phyloP scores from a whole-genome alignment of 2,329 filamentous ascomycete species.

The Fusarium lyarnte region DNA sequence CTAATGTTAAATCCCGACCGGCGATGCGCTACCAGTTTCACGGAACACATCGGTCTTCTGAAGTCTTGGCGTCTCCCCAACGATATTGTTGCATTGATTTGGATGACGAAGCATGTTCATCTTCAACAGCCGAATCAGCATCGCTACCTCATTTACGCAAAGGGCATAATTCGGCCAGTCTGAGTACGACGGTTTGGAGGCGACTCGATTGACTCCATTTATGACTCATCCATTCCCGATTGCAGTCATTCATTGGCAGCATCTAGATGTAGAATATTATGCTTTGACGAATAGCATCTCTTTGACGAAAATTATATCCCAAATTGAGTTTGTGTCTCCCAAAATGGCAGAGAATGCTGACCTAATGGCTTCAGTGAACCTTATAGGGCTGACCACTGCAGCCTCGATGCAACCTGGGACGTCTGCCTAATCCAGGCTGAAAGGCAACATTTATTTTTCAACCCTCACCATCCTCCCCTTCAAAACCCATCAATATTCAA shows the following conservation, averaged over 20 bases:
- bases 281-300: neutral
- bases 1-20: fast-evolving
- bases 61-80: fast-evolving
- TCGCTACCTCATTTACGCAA: fast-evolving
- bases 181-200: neutral
- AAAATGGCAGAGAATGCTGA: neutral
- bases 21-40: fast-evolving
- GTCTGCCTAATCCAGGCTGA: constrained; percentile 24
- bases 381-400: neutral
- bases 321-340: neutral
- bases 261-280: fast-evolving
- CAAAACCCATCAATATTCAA: neutral
- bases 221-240: neutral
- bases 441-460: neutral
- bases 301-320: neutral
- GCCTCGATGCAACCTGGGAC: neutral
- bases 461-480: neutral
- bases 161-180: neutral
- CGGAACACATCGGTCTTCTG: fast-evolving
- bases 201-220: neutral
- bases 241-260: fast-evolving
- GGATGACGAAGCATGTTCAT: fast-evolving
- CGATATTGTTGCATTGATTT: fast-evolving
- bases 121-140: fast-evolving
- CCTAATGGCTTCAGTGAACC: neutral